Percentiles rank a stretch among this genome's conserved stretches.
phyloP scores from a whole-genome alignment of 768 basidiomycete genomes.

The Psilocybe sp. region DNA sequence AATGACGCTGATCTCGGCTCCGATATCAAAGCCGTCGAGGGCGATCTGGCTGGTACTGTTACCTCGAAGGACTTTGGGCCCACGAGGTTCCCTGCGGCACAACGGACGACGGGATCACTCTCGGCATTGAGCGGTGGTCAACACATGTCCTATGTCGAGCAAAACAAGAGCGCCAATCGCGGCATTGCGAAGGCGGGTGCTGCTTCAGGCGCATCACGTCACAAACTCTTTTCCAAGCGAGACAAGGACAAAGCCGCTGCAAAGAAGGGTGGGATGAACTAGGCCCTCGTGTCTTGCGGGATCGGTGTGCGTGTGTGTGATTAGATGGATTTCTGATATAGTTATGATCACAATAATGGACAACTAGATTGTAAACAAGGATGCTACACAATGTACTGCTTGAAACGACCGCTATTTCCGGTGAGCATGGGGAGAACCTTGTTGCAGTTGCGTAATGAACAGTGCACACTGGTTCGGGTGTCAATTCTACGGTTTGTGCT shows the following conservation, averaged over 20 bases:
- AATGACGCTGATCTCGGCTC: conserved; percentile 84
- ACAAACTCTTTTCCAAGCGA: conserved; percentile 81
- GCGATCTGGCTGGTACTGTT: conserved; percentile 81
- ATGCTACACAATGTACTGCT: too few relatives aligned
- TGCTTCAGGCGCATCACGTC: conserved; percentile 41
- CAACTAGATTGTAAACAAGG: too few relatives aligned
- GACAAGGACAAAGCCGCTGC: conserved; percentile 69
- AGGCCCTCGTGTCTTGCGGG: background rate
- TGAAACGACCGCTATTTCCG: too few relatives aligned
- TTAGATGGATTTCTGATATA: background rate
- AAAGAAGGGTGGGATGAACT: conserved; percentile 30
- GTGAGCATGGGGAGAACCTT: too few relatives aligned
- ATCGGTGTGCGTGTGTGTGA: background rate
- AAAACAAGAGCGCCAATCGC: conserved; percentile 90
- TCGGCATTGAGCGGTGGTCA: conserved; percentile 84
- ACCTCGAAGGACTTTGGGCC: conserved; percentile 87
- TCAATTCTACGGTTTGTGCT: too few relatives aligned
- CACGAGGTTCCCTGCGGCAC: conserved; percentile 62
- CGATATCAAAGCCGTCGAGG: conserved; percentile 81
- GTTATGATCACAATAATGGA: too few relatives aligned
- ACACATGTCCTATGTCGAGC: conserved; percentile 91
- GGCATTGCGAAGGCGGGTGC: conserved; percentile 53
- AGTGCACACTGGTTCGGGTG: too few relatives aligned
- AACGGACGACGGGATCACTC: conserved; percentile 79
- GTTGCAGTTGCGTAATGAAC: too few relatives aligned